Base-by-base conservation (phyloP, 306 rosid genomes). In the Arachis stenosperma region DNA sequence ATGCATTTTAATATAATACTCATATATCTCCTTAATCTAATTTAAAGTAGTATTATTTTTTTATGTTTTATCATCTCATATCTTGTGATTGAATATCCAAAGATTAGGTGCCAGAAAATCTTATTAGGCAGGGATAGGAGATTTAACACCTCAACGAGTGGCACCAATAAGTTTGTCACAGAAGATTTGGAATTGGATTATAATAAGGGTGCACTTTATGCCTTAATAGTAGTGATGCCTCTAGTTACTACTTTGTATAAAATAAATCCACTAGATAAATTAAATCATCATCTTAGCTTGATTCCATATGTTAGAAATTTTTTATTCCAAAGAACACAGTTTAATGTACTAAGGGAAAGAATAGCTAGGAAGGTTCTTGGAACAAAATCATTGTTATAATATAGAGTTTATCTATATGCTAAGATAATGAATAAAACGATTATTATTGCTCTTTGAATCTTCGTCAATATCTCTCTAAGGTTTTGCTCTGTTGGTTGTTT, bases 361-460 rank as follows among this genome's bases (percentile, higher is more conserved):
- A 80, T 61, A 17, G 17, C 17, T 17, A 68, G 75, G 86, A 83
- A 85, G 82, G 83, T 85, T 75, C 82, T 69, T 69, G 61, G 62
- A 77, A 79, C 85, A 83, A 69, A 78, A 79, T 79, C 57, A 86
- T 84, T 82, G 72, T 73, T 53, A 13, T 77, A 71, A 69, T 71
- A 22, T 22, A 22, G 27, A 22, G 27, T 22, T 22, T 22, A 22
- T 22, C 73, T 75, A 74, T 47, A 68, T 72, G 71, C 47, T 22
- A 65, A 54, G 76, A 77, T 81, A 67, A 58, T 70, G 37, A 77
- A 60, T 44, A 61, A 76, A 76, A 76, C 36, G 65, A 76, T 60
- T 54, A 44, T 33, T 33, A 2, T 2, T 33, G 70, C 67, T 60
- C 51, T 56, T 60, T 63, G 76, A 82, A 75, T 77, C 82, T 78